Percentiles rank a stretch among this genome's conserved stretches.
These are phyloP conservation scores for Amylostereum chailletii DNA, from an alignment of 1,284 basidiomycete genomes.

Conservation along the genomic window DNA sequence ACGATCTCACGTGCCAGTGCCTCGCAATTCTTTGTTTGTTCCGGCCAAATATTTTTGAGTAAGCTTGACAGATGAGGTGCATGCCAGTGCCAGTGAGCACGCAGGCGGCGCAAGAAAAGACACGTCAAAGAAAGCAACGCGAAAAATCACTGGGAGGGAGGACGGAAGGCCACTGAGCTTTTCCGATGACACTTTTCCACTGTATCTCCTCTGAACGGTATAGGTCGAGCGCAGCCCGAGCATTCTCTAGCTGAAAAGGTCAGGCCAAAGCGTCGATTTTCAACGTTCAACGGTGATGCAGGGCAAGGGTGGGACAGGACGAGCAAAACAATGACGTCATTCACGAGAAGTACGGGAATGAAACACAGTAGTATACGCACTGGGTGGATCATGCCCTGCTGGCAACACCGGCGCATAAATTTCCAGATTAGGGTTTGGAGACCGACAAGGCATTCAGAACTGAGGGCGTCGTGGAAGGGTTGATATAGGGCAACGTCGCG, in stretches of 20 bases:
- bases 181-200: constrained; percentile 57
- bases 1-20: too few relatives aligned
- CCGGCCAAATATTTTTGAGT: too few relatives aligned
- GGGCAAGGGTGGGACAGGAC: too few relatives aligned
- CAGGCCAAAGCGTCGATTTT: too few relatives aligned
- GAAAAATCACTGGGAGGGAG: constrained; percentile 74
- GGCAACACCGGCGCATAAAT: constrained; percentile 67
- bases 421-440: constrained; percentile 73
- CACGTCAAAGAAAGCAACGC: constrained; percentile 55
- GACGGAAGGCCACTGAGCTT: constrained; percentile 63
- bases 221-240: constrained; percentile 65
- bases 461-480: constrained; percentile 65
- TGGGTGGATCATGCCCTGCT: constrained; percentile 55
- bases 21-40: too few relatives aligned
- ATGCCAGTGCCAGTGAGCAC: too few relatives aligned
- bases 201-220: constrained; percentile 61
- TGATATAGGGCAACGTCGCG: constrained; percentile 74
- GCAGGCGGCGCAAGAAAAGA: too few relatives aligned
- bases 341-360: too few relatives aligned
- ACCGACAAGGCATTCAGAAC: constrained; percentile 56
- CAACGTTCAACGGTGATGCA: too few relatives aligned
- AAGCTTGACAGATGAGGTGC: too few relatives aligned
- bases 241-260: constrained; percentile 49
- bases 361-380: too few relatives aligned
- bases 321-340: too few relatives aligned